Base-by-base conservation (phyloP, 1,284 basidiomycete species). In the Ganoderma sinense region DNA sequence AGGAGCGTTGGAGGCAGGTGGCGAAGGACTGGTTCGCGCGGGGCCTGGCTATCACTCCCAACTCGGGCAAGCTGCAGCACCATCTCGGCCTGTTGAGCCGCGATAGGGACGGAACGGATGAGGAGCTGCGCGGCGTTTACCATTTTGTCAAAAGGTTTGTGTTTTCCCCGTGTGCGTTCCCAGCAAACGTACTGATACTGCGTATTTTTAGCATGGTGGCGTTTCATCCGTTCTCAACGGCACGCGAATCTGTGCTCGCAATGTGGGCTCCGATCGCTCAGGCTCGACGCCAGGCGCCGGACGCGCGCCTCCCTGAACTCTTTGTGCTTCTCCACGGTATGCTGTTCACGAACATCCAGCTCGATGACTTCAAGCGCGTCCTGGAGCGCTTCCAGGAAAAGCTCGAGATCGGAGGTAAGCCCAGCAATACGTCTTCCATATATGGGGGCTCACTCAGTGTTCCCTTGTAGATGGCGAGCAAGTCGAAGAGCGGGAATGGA, bases 251-350 rank as follows among this genome's bases (percentile, higher is more conserved):
- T 0, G 86, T 98, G 14, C 85, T 97, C 1, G 90, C 91, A 0
- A 84, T 98, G 29, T 99, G 97, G 89, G 94, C 95, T 26, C 85
- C 86, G 4, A 80, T 88, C 5, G 87, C 91, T 0, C 95, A 96
- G 79, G 85, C 89, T 56, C 89, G 90, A 20, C 91, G 91, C 55
- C 85, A 91, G 62, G 84, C 88, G 13, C 91, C 96, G 0, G 96
- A 97, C 74, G 92, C 95, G 3, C 86, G 85, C 0, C 89, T 90
- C 0, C 83, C 92, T 4, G 96, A 97, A 59, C 87, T 98, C 1
- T 99, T 99, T 73, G 89, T 98, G 14, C 89, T 96, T 45, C 83
- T 99, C 1, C 97, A 99, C 73, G 97, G 97, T 33, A 95, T 98
- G 93, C 86, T 99, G 1, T 97, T 98, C 82, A 98, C 97, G 13